Percentiles rank a stretch among this genome's conserved stretches.
phyloP scores from a whole-genome alignment of 139 green algal genomes.

The Closterium sp. region DNA sequence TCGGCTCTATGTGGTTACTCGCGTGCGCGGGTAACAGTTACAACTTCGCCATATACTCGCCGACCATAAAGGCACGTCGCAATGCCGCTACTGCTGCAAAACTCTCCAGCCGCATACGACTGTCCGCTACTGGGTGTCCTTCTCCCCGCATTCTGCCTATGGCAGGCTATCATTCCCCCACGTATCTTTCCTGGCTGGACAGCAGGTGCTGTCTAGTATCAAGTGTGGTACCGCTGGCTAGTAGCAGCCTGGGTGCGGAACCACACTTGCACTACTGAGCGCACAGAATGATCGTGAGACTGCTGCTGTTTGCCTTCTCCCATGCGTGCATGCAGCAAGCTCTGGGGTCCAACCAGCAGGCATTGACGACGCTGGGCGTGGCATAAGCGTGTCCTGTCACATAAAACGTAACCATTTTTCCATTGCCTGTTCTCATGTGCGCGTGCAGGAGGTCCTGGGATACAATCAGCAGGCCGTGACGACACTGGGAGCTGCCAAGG shows the following conservation, averaged over 20 bases:
- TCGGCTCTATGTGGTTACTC: constrained; percentile 15
- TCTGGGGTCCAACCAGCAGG: too few relatives aligned
- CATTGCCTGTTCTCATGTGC: not conserved
- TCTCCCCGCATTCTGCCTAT: not conserved
- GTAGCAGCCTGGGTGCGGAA: not conserved
- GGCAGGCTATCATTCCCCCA: not conserved
- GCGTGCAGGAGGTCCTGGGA: constrained; percentile 12
- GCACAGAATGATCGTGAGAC: too few relatives aligned
- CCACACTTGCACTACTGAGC: too few relatives aligned
- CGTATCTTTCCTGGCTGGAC: not conserved
- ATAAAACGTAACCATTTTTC: too few relatives aligned
- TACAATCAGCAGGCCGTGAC: constrained; percentile 25
- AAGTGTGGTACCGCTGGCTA: too few relatives aligned
- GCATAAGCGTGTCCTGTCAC: too few relatives aligned
- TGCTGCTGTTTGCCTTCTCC: too few relatives aligned
- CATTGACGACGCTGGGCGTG: too few relatives aligned
- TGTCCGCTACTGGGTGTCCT: not conserved
- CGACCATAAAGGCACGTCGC: constrained; percentile 24
- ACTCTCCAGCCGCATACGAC: too few relatives aligned
- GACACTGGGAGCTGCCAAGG: constrained; percentile 12
- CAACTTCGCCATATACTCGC: constrained; percentile 46
- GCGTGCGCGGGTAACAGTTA: constrained; percentile 26
- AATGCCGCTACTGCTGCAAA: not conserved
- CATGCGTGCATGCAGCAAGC: too few relatives aligned
- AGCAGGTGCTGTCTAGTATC: not conserved